Percentiles rank a stretch among this genome's conserved stretches.
Conservation (phyloP, 805 yeast genomes). For the Yarrowia keelungensis region DNA sequence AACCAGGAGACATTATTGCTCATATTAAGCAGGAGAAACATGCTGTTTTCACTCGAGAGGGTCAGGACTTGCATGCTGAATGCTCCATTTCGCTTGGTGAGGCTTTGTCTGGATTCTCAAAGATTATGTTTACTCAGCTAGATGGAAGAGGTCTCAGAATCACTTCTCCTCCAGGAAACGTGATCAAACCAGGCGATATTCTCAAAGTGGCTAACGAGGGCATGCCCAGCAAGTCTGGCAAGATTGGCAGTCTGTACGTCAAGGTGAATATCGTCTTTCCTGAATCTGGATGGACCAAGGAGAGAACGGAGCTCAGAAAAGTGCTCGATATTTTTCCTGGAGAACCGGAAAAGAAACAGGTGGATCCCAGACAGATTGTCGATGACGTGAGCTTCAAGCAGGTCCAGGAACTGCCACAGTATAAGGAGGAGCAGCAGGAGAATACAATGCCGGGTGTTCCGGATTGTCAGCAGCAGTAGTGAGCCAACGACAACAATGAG, state of each 20-base stretch:
- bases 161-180: conserved; percentile 76
- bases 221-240: conserved; percentile 67
- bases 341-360: conserved; percentile 39
- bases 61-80: conserved; percentile 68
- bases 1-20: conserved; percentile 79
- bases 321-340: conserved; percentile 45
- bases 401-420: conserved; percentile 16
- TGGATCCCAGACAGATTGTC: conserved; percentile 38
- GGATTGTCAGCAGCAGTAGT: conserved; percentile 32
- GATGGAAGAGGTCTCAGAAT: conserved; percentile 78
- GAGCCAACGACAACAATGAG: background rate
- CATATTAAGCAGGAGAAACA: conserved; percentile 61
- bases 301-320: conserved; percentile 61
- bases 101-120: conserved; percentile 80
- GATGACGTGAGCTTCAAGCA: conserved; percentile 44
- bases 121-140: conserved; percentile 69
- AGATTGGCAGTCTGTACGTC: conserved; percentile 71
- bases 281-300: conserved; percentile 81
- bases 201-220: conserved; percentile 76
- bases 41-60: conserved; percentile 60
- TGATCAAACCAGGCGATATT: conserved; percentile 76
- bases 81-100: conserved; percentile 73
- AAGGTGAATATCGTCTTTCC: conserved; percentile 82
- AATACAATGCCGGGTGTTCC: conserved; percentile 30
- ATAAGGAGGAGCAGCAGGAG: conserved; percentile 3